Conservation (phyloP, 352 stramenopile species). For the Pilasporangium apinafurcum region DNA sequence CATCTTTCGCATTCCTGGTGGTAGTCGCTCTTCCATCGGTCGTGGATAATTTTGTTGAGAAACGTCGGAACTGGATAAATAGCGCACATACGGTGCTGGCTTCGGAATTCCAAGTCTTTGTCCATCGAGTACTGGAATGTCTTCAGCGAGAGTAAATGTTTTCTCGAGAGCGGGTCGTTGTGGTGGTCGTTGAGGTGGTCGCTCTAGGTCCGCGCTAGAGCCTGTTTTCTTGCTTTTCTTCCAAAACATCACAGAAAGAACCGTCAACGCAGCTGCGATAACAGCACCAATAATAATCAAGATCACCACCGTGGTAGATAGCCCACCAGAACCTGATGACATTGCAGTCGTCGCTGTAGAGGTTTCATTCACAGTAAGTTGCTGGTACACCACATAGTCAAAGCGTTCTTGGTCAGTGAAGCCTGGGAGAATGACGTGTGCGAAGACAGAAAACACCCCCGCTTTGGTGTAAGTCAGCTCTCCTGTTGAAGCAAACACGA, state of each 20-base stretch:
- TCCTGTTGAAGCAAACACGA: conserved; percentile 12
- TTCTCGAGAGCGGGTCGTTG: conserved; percentile 4
- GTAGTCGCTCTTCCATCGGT: too few species aligned
- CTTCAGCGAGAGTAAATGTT: conserved; percentile 6
- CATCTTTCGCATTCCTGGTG: too few species aligned
- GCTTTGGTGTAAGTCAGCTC: conserved; percentile 10
- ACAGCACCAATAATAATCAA: neutral
- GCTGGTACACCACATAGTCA: conserved; percentile 22
- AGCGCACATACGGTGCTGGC: conserved; percentile 4
- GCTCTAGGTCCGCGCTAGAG: too few species aligned
- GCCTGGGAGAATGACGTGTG: conserved; percentile 19
- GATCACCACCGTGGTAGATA: neutral
- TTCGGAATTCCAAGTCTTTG: conserved; percentile 2
- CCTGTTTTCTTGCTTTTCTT: neutral
- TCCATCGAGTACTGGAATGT: neutral
- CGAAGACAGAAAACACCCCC: conserved; percentile 18
- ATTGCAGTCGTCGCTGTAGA: neutral
- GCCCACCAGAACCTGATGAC: neutral
- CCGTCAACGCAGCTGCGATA: conserved; percentile 1
- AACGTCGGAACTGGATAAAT: conserved; percentile 4
- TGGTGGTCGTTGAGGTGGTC: neutral
- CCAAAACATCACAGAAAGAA: neutral
- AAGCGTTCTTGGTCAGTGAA: conserved; percentile 7
- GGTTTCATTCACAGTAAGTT: conserved; percentile 10
- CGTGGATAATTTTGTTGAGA: too few species aligned